Conservation (phyloP, 2,329 filamentous ascomycete genomes). For the Aureobasidium leucospermi region DNA sequence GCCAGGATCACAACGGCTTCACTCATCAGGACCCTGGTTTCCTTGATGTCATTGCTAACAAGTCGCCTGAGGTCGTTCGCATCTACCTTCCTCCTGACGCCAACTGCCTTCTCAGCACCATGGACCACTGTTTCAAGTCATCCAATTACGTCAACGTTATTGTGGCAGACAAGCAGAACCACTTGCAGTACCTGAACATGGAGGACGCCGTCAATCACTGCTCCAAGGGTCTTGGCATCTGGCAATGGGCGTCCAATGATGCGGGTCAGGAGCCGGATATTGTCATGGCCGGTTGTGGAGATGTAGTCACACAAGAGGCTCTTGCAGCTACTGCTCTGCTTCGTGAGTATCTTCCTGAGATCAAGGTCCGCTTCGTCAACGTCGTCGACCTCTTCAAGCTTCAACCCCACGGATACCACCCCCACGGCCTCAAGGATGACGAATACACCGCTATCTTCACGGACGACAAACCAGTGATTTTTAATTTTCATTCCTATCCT, state of each 20-base stretch:
- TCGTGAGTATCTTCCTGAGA: constrained; percentile 60
- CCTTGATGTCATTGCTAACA: constrained; percentile 72
- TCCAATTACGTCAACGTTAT: constrained; percentile 76
- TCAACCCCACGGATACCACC: constrained; percentile 61
- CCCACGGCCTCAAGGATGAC: constrained; percentile 60
- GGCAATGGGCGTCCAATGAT: constrained; percentile 70
- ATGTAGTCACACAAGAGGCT: constrained; percentile 64
- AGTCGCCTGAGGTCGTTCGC: constrained; percentile 69
- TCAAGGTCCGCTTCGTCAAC: constrained; percentile 75
- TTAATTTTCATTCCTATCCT: constrained; percentile 65
- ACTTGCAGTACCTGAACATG: constrained; percentile 69
- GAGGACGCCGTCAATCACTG: constrained; percentile 67
- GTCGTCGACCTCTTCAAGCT: constrained; percentile 76
- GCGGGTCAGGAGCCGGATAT: constrained; percentile 61
- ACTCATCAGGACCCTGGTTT: constrained; percentile 77
- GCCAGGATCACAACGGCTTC: constrained; percentile 79
- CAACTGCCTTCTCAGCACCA: constrained; percentile 68
- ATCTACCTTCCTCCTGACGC: constrained; percentile 76
- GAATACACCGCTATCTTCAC: constrained; percentile 69
- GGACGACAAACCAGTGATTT: constrained; percentile 62
- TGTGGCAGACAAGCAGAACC: constrained; percentile 72
- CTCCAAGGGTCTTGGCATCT: constrained; percentile 71
- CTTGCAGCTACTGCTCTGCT: constrained; percentile 68
- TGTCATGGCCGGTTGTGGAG: constrained; percentile 69
- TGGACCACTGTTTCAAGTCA: constrained; percentile 67